Evolutionary conservation across 306 rosid genomes (phyloP), one percentile per base, ranked within the genome.

Genomic region (Corylus avellana): DNA sequence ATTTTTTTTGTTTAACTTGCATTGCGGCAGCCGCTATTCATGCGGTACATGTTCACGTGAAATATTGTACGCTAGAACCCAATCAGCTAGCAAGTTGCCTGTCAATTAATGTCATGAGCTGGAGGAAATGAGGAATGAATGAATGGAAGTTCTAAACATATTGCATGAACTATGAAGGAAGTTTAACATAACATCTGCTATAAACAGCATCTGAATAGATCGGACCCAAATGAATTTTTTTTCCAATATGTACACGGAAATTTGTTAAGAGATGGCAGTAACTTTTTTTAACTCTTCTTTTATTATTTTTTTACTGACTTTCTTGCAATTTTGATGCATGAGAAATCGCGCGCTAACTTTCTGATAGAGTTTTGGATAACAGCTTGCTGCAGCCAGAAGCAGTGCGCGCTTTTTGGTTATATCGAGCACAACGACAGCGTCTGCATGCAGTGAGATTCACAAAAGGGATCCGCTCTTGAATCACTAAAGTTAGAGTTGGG

Each of bases 391-490:
- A 77, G 35, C 35, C 35, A 32, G 35, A 1, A 3, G 35, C 58
- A 22, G 25, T 22, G 25, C 25, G 25, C 6, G 47, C 86, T 79
- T 51, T 76, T 77, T 79, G 69, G 84, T 75, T 80, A 75, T 84
- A 78, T 47, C 18, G 71, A 80, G 58, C 81, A 55, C 77, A 70
- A 81, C 12, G 61, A 84, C 66, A 56, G 61, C 73, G 55, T 72
- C 73, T 49, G 54, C 74, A 35, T 18, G 58, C 75, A 27, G 42
- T 63, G 62, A 46, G 85, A 85, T 85, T 85, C 84, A 80, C 78
- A 81, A 77, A 79, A 72, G 51, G 70, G 54, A 14, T 57, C 90
- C 59, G 44, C 79, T 77, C 80, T 82, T 79, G 69, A 79, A 44
- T 53, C 86, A 56, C 79, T 74, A 78, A 70, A 64, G 44, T 54